Conservation (phyloP, 768 basidiomycete genomes). For the Tylopilus rubrobrunneus region DNA sequence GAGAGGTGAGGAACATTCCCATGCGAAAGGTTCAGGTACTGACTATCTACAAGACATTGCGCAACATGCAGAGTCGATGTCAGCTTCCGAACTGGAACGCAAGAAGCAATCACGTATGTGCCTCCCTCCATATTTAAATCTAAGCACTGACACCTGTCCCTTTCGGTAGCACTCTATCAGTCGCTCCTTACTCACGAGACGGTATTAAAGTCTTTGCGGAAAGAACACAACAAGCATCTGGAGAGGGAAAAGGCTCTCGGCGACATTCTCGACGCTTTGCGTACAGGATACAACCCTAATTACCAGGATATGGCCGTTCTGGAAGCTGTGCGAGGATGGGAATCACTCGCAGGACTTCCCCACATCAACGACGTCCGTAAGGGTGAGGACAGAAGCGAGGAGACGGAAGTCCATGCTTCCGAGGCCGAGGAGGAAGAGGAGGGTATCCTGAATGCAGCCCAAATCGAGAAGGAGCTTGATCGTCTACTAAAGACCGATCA, state of each 20-base stretch:
- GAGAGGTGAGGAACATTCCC: conserved; percentile 46
- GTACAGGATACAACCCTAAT: conserved; percentile 92
- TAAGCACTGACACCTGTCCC: neutral
- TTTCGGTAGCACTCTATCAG: conserved; percentile 67
- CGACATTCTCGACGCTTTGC: conserved; percentile 76
- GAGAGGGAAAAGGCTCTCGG: conserved; percentile 75
- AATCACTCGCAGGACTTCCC: conserved; percentile 64
- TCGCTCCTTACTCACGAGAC: conserved; percentile 68
- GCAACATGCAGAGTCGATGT: conserved; percentile 71
- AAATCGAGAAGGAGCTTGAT: conserved; percentile 57
- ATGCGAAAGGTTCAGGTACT: neutral
- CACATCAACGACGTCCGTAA: conserved; percentile 69
- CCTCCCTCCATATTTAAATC: neutral
- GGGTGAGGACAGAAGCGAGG: conserved; percentile 37
- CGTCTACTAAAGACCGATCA: conserved; percentile 62
- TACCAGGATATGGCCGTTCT: conserved; percentile 99
- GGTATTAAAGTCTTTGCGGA: conserved; percentile 74
- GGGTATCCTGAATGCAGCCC: conserved; percentile 54
- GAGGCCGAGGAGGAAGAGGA: conserved; percentile 46
- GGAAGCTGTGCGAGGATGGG: conserved; percentile 94
- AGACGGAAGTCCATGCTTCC: conserved; percentile 18
- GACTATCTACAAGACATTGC: conserved; percentile 56
- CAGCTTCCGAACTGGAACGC: conserved; percentile 75
- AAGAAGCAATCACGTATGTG: conserved; percentile 83
- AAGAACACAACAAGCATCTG: conserved; percentile 66